Conservation (phyloP, 2,329 filamentous ascomycete genomes). For the Pseudonectria foliicola region DNA sequence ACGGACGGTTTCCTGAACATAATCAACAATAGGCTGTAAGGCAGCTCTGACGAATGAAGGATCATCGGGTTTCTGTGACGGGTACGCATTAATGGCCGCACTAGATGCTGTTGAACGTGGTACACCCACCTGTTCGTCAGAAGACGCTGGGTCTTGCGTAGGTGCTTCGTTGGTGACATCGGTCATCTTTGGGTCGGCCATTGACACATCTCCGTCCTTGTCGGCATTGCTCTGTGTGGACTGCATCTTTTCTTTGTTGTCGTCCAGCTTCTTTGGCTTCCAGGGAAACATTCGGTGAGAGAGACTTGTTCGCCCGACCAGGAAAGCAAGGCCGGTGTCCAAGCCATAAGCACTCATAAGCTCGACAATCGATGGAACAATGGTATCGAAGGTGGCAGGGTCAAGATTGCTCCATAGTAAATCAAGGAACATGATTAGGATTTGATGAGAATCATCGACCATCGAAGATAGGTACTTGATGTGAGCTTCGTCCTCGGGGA, state of each 20-base stretch:
- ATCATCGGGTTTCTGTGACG: slow-evolving; percentile 28
- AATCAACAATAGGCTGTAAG: slow-evolving; percentile 66
- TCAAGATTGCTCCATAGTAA: slow-evolving; percentile 75
- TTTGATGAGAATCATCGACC: slow-evolving; percentile 81
- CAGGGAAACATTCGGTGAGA: slow-evolving; percentile 52
- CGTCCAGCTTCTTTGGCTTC: slow-evolving; percentile 29
- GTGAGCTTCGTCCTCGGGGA: slow-evolving; percentile 65
- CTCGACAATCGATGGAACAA: slow-evolving; percentile 66
- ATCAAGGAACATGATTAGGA: slow-evolving; percentile 83
- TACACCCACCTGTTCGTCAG: slow-evolving; percentile 27
- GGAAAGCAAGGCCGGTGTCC: slow-evolving; percentile 74
- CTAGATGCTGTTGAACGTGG: slow-evolving; percentile 6
- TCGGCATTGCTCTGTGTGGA: slow-evolving; percentile 30
- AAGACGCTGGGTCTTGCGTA: slow-evolving; percentile 18
- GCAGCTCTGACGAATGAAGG: slow-evolving; percentile 24
- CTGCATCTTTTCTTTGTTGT: slow-evolving; percentile 21
- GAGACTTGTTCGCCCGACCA: slow-evolving; percentile 71
- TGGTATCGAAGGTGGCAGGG: slow-evolving; percentile 66
- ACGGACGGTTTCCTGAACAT: slow-evolving; percentile 55
- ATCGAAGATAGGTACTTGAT: slow-evolving; percentile 85
- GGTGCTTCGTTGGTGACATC: slow-evolving; percentile 20
- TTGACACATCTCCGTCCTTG: slow-evolving; percentile 51
- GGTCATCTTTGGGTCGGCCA: slow-evolving; percentile 33
- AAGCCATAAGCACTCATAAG: slow-evolving; percentile 75
- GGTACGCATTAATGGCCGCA: slow-evolving; percentile 17